phyloP scores from a whole-genome alignment of 2,329 filamentous ascomycete genomes.

The Pestalotiopsis sp. region DNA sequence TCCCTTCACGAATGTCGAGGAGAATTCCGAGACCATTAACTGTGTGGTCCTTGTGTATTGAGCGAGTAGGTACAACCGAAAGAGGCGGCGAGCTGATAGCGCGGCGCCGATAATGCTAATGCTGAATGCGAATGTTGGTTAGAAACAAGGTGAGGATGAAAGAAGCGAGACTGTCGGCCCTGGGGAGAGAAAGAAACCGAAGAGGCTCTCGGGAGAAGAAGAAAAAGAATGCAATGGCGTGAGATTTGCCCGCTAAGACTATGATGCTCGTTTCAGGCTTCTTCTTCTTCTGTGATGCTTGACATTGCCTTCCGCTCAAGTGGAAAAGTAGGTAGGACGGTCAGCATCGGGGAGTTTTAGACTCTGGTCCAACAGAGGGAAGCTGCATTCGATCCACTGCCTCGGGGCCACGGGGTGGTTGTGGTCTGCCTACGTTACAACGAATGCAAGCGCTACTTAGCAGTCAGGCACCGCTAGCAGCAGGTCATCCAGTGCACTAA shows the following conservation, averaged over 20 bases:
- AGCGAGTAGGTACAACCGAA: background rate
- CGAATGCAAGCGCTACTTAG: background rate
- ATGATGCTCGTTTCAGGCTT: background rate
- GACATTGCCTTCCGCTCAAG: constrained; percentile 9
- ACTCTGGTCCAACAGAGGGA: constrained; percentile 6
- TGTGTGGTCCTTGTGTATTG: background rate
- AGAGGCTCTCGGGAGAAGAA: background rate
- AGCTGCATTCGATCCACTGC: background rate
- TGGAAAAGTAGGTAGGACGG: constrained; percentile 5
- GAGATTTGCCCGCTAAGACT: background rate
- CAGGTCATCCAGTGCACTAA: background rate
- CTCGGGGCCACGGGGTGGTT: background rate
- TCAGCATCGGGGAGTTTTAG: constrained; percentile 4
- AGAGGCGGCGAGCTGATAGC: constrained; percentile 22
- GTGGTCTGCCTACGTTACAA: no score
- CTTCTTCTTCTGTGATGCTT: background rate
- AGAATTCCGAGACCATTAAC: background rate
- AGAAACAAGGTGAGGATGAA: constrained; percentile 17
- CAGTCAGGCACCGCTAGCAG: background rate
- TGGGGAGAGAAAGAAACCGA: background rate
- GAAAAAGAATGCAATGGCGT: background rate
- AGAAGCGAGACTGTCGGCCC: background rate
- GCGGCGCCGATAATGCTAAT: constrained; percentile 26
- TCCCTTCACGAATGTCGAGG: background rate
- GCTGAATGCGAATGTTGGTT: constrained; percentile 25